Evolutionary conservation across 2,329 filamentous ascomycete species (phyloP), one percentile per base, ranked within the genome.

Genomic region (Trichoderma endophyticum): DNA sequence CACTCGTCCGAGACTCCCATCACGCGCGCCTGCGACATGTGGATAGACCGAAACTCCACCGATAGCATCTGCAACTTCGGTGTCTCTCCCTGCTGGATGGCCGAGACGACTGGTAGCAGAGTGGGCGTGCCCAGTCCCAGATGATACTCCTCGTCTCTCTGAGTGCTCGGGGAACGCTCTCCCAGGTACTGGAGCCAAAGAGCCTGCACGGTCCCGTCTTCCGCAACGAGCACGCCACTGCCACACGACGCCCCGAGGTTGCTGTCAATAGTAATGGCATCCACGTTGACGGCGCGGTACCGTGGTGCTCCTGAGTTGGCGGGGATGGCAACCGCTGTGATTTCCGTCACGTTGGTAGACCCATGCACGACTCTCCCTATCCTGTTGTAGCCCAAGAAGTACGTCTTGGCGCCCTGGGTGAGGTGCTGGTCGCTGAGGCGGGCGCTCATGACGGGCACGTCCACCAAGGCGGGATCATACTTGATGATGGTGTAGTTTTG

Each of bases 331-430:
- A 98, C 96, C 2, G 96, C 96, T 12, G 95, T 98, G 78, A 99
- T 97, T 80, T 99, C 96, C 0, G 97, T 99, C 15, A 99, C 94
- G 0, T 92, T 94, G 0, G 96, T 98, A 77, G 97, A 94, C 6
- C 94, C 93, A 76, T 98, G 93, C 4, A 98, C 95, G 54, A 98
- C 93, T 43, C 95, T 90, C 73, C 95, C 92, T 75, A 98, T 98
- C 75, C 97, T 91, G 80, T 99, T 99, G 84, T 97, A 97, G n/a
- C 96, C 97, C 74, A 99, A 92, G 82, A 99, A 99, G 76, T 97
- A 95, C 0, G 95, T 98, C 71, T 95, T 92, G 63, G 95, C 93
- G 43, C 96, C 96, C 83, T 98, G 96, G 66, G 94, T 95, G 80
- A 98, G 94, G 77, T 91, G 90, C 71, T 93, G 90, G 6, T 86